Base-by-base conservation (phyloP, 768 basidiomycete genomes). In the Mycena polygramma region DNA sequence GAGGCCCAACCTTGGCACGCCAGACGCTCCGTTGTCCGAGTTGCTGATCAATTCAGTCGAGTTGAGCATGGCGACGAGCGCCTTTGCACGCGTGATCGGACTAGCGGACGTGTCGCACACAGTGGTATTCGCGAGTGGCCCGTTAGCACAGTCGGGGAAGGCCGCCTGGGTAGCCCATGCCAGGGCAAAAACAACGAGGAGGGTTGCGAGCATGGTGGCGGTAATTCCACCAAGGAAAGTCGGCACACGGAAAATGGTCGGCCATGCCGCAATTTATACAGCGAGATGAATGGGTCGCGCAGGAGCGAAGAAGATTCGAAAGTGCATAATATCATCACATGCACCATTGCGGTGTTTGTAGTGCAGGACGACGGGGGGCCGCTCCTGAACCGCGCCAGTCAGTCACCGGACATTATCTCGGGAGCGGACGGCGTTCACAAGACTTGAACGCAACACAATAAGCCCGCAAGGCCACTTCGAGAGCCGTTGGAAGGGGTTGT, bases 1-100 rank as follows among this genome's bases (percentile, higher is more conserved):
- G 30, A 90, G 77, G n/a, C 88, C 88, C 4, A 89, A 81, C 14
- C 88, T 84, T 62, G 88, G 78, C 24, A 89, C 87, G 36, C 87
- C 89, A 8, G 86, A 83, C 7, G 87, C 82, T 0, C 74, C 66
- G 66, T 86, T 89, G 55, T 82, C 85, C 7, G 86, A 88, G 75
- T 89, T 89, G 63, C 77, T 80, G 57, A 86, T 85, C 65, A 89
- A 77, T 70, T 90, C 89, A 19, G 80, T 81, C 39, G 85, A 80
- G 15, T 86, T 89, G 74, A 89, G 87, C 69, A 84, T 77, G 52
- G 80, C 70, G 57, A 89, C 80, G 61, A 90, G 76, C 19, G 87
- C 85, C n/a, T 80, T 78, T 10, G 89, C 89, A 19, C 89, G 84
- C 36, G 84, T 81, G 9, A 81, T 73, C 19, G 86, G 77, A 69